Conservation (phyloP, 805 yeast species). For the Wickerhamomyces silvicola region DNA sequence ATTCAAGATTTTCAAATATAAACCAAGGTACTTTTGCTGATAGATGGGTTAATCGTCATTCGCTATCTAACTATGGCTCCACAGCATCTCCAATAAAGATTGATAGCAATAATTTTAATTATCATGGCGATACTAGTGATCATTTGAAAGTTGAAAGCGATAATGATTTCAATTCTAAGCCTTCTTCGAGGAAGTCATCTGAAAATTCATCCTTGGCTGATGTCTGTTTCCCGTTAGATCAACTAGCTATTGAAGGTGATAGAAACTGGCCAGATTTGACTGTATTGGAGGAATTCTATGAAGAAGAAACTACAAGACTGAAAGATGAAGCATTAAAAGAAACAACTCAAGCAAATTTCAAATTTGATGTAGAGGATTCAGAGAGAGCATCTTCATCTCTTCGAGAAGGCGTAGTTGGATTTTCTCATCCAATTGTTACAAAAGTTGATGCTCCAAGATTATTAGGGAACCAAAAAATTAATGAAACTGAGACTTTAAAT, state of each 20-base stretch:
- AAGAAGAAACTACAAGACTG: conserved; percentile 53
- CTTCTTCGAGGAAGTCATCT: conserved; percentile 33
- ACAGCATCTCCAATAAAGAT: conserved; percentile 2
- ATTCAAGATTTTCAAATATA: too few species aligned
- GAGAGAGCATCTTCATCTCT: conserved; percentile 1
- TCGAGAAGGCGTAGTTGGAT: conserved; percentile 24
- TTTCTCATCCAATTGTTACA: conserved; percentile 35
- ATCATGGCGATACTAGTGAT: conserved; percentile 1
- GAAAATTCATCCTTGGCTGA: conserved; percentile 78
- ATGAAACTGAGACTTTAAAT: conserved; percentile 48
- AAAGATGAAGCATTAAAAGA: conserved; percentile 34
- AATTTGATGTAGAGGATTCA: conserved; percentile 24
- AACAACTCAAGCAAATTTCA: conserved; percentile 31
- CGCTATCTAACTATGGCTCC: conserved; percentile 3
- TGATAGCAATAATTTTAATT: conserved; percentile 1
- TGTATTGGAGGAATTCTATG: conserved; percentile 70
- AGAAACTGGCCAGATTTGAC: conserved; percentile 79
- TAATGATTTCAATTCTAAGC: conserved; percentile 33
- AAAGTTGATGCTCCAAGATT: conserved; percentile 36
- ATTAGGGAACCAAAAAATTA: conserved; percentile 36
- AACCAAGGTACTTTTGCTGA: conserved; percentile 26
- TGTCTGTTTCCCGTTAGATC: conserved; percentile 75
- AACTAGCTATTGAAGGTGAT: conserved; percentile 14
- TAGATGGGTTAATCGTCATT: conserved; percentile 21
- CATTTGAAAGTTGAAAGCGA: conserved; percentile 14